Percentiles rank a stretch among this genome's conserved stretches.
These are phyloP conservation scores for Protomyces macrosporus DNA, from an alignment of 1,139 yeast species.

Conservation along the genomic window DNA sequence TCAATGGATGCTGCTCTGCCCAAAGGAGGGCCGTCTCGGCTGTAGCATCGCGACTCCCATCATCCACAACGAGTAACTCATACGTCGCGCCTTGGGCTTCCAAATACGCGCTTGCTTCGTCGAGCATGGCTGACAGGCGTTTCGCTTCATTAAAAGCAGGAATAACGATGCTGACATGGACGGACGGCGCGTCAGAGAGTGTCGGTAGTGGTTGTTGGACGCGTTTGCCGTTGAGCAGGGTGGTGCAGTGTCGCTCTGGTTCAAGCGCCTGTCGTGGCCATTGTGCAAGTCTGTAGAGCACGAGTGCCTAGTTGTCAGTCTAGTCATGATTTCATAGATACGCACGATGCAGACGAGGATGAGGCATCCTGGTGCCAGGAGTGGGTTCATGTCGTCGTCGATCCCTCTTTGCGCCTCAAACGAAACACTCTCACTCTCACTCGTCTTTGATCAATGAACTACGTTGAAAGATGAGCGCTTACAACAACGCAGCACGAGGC, in stretches of 20 bases:
- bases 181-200: conserved; percentile 23
- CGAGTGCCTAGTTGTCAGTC: neutral
- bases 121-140: conserved; percentile 68
- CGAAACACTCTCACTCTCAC: too few relatives aligned
- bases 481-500: conserved; percentile 22
- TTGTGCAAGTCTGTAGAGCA: conserved; percentile 26
- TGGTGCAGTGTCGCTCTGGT: conserved; percentile 27
- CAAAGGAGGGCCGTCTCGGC: conserved; percentile 62
- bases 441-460: too few relatives aligned
- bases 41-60: conserved; percentile 83
- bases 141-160: conserved; percentile 87
- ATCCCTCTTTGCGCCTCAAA: too few relatives aligned
- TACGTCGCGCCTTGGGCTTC: conserved; percentile 40
- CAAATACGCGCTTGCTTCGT: conserved; percentile 64
- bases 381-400: neutral
- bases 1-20: conserved; percentile 49
- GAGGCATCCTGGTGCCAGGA: neutral
- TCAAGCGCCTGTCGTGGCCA: conserved; percentile 30
- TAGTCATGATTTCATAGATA: too few relatives aligned
- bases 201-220: conserved; percentile 14
- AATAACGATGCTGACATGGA: conserved; percentile 67
- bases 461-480: conserved; percentile 10
- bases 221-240: conserved; percentile 12
- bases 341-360: neutral
- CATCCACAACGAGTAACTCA: conserved; percentile 85